Evolutionary conservation across 179 eudicot genomes (phyloP).

Genomic region (Pouteria campechiana): DNA sequence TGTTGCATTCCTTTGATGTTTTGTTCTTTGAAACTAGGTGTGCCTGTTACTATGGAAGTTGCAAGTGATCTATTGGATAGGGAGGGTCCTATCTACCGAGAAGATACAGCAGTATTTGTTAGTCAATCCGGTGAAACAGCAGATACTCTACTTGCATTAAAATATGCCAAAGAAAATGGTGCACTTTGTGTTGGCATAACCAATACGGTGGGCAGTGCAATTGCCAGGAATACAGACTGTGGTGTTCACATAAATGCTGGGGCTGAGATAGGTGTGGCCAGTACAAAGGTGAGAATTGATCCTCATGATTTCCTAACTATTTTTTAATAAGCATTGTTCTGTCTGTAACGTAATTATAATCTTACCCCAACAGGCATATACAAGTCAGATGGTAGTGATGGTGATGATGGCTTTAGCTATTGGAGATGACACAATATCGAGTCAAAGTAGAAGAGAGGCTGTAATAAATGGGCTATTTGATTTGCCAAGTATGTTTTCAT

Average conservation of each 20-base stretch:
- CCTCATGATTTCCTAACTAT: background rate
- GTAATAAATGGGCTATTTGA: slow-evolving; percentile 76
- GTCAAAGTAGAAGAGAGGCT: slow-evolving; percentile 66
- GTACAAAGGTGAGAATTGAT: slow-evolving; percentile 64
- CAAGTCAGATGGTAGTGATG: slow-evolving; percentile 98
- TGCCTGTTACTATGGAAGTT: slow-evolving; percentile 93
- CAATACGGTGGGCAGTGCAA: slow-evolving; percentile 95
- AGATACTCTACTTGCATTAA: slow-evolving; percentile 79
- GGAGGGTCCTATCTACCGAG: slow-evolving; percentile 97
- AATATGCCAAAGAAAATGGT: slow-evolving; percentile 87
- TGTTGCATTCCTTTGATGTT: background rate
- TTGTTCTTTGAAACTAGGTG: slow-evolving; percentile 30
- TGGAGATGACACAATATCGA: slow-evolving; percentile 78
- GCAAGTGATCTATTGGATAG: slow-evolving; percentile 98
- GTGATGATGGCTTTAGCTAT: slow-evolving; percentile 93
- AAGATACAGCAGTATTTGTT: slow-evolving; percentile 91
- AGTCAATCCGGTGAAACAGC: slow-evolving; percentile 99
- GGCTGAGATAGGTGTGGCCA: slow-evolving; percentile 95
- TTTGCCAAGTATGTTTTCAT: slow-evolving; percentile 57
- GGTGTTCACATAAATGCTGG: slow-evolving; percentile 98
- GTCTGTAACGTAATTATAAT: background rate
- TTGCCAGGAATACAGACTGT: slow-evolving; percentile 87
- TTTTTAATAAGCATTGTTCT: background rate
- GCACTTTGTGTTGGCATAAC: slow-evolving; percentile 97
- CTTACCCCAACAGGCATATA: slow-evolving; percentile 58